Evolutionary conservation across 2,329 filamentous ascomycete genomes (phyloP).

Genomic region (Curvularia hawaiiensis): DNA sequence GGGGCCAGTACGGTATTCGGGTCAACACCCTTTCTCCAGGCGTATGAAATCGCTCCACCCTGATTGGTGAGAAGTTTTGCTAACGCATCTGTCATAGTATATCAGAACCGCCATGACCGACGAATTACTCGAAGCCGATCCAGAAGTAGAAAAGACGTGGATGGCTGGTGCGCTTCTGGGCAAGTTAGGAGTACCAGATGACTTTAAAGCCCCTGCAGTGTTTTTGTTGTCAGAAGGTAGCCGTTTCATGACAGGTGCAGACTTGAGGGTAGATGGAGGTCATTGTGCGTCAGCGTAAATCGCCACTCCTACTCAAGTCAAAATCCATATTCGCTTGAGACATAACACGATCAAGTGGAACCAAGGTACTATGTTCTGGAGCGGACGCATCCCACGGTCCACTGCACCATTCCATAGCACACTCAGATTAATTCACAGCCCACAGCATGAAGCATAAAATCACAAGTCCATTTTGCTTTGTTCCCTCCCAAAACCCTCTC

Average conservation of each 20-base stretch:
- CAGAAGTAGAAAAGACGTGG: conserved; percentile 59
- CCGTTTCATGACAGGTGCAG: conserved; percentile 72
- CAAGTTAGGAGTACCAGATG: conserved; percentile 60
- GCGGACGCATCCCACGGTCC: not conserved
- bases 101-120: conserved; percentile 47
- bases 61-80: not conserved
- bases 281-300: conserved; percentile 56
- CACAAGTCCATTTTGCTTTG: not conserved
- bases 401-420: not conserved
- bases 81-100: conserved; percentile 19
- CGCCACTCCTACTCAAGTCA: not conserved
- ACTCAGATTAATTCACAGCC: not conserved
- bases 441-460: not conserved
- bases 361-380: not conserved
- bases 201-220: conserved; percentile 68
- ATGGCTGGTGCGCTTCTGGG: conserved; percentile 61
- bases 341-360: not conserved
- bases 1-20: conserved; percentile 34
- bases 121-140: conserved; percentile 47
- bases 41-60: not conserved
- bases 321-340: not conserved
- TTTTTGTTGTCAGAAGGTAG: conserved; percentile 71
- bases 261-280: conserved; percentile 73
- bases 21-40: conserved; percentile 43
- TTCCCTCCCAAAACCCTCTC: not conserved